Conservation (phyloP, 2,329 filamentous ascomycete genomes). For the Colletotrichum echinochloae region DNA sequence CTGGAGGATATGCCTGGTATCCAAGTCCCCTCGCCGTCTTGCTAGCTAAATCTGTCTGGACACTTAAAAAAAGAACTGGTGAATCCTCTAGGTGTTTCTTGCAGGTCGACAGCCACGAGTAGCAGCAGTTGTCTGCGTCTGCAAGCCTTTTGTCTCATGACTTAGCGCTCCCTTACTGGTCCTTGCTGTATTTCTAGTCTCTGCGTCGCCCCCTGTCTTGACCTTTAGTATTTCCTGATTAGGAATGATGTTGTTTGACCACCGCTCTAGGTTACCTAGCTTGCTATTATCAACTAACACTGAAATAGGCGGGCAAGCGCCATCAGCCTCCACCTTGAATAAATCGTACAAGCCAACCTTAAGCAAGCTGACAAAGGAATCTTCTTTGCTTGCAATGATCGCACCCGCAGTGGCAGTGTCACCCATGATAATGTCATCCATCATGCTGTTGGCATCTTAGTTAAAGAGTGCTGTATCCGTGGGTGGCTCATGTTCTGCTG, state of each 20-base stretch:
- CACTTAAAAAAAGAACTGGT: constrained; percentile 10
- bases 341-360: constrained; percentile 2
- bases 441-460: not conserved
- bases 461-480: not conserved
- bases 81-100: constrained; percentile 1
- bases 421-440: not conserved
- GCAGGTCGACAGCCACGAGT: not conserved
- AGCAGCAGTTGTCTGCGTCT: not conserved
- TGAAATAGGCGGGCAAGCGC: not conserved
- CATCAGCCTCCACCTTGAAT: not conserved
- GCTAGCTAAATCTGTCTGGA: too few species aligned
- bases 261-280: constrained; percentile 1
- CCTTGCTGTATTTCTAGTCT: not conserved
- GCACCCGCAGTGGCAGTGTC: not conserved
- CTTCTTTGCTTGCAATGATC: not conserved
- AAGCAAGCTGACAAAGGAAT: constrained; percentile 1
- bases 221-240: not conserved
- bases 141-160: not conserved
- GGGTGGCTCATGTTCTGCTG: not conserved
- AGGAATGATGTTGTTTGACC: not conserved
- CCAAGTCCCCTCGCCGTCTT: too few species aligned
- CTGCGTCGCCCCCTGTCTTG: not conserved
- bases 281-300: not conserved
- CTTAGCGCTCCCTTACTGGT: not conserved
- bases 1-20: too few species aligned